These are phyloP conservation scores for Melastoma malabathricum DNA, from an alignment of 345 rosid species.

Conservation along the genomic window DNA sequence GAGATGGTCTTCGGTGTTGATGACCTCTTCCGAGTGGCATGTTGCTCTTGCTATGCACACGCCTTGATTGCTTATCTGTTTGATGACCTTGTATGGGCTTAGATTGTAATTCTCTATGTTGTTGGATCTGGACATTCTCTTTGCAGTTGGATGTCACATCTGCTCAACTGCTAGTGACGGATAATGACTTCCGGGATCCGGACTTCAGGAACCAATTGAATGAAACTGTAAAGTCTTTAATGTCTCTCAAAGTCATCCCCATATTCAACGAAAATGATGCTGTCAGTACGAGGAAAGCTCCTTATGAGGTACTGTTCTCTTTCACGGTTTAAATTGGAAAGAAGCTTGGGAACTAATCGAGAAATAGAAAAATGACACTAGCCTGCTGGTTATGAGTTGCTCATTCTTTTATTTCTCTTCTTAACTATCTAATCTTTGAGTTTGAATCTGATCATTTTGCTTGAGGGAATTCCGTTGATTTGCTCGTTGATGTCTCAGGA, in stretches of 20 bases:
- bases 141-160: conserved; percentile 92
- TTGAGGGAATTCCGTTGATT: neutral
- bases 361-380: too few relatives aligned
- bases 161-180: conserved; percentile 91
- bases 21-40: too few relatives aligned
- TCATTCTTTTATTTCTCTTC: neutral
- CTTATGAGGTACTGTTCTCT: conserved; percentile 58
- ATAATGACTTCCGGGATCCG: conserved; percentile 64
- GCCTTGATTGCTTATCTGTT: too few relatives aligned
- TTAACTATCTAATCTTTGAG: neutral
- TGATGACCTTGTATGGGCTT: neutral
- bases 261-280: conserved; percentile 98
- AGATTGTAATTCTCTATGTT: neutral
- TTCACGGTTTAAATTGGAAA: neutral
- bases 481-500: conserved; percentile 38
- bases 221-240: conserved; percentile 63
- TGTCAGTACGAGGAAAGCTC: conserved; percentile 92
- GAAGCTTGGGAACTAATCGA: neutral
- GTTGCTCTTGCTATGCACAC: neutral
- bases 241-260: conserved; percentile 65
- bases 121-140: neutral
- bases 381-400: too few relatives aligned
- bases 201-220: conserved; percentile 74
- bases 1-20: neutral
- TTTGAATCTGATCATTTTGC: too few relatives aligned